Percentiles rank a stretch among this genome's conserved stretches.
Conservation (phyloP, 345 rosid species). For the Gossypium ekmanianum region DNA sequence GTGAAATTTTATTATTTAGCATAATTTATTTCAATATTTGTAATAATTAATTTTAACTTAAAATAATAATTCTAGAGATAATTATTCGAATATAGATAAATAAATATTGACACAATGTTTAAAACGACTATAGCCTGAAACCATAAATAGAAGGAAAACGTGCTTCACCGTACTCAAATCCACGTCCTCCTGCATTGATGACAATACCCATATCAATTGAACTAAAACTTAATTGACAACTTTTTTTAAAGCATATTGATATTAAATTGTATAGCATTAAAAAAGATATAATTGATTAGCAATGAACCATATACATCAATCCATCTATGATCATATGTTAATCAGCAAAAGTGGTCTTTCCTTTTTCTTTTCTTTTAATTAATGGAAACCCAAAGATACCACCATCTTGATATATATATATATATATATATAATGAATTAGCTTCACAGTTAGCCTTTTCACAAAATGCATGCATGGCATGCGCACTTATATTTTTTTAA, state of each 20-base stretch:
- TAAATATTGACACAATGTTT: too few relatives aligned
- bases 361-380: neutral
- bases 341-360: conserved; percentile 10
- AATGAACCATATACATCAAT: neutral
- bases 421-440: neutral
- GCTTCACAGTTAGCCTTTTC: neutral
- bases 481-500: neutral
- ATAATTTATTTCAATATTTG: too few relatives aligned
- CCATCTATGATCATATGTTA: conserved; percentile 1
- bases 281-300: neutral
- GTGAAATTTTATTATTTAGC: too few relatives aligned
- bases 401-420: neutral
- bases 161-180: too few relatives aligned
- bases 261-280: neutral
- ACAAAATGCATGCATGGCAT: neutral
- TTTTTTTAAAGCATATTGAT: neutral
- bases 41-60: too few relatives aligned
- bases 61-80: too few relatives aligned
- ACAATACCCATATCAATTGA: too few relatives aligned
- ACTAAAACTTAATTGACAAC: neutral
- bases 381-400: conserved; percentile 12
- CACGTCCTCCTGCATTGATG: rapidly evolving
- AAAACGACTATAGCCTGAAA: rapidly evolving
- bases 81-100: too few relatives aligned
- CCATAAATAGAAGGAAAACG: too few relatives aligned